Base-by-base conservation (phyloP, 1,284 basidiomycete genomes). In the Malassezia nana region DNA sequence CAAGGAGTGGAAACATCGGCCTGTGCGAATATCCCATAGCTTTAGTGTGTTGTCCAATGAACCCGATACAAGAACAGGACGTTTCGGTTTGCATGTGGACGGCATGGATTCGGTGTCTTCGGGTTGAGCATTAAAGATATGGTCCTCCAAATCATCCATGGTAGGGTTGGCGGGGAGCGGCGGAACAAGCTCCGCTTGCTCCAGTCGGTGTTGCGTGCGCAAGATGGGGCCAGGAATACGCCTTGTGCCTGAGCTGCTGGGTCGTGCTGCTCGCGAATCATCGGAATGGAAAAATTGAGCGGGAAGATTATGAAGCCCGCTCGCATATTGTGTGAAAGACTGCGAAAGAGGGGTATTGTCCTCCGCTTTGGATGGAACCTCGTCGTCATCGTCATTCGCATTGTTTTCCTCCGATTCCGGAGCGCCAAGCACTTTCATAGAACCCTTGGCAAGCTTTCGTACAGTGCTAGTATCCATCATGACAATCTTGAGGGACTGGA, bases 11-110 rank as follows among this genome's bases (percentile, higher is more conserved):
- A 82, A 78, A 42, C 84, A 82, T 63, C 84, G 82, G 24, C 86
- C 89, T 1, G 83, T 83, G 62, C 92, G 87, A 38, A 96, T 83
- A 69, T 96, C 90, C 94, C 94, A 99, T 15, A 92, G 71, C 75
- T 89, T 90, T 77, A 98, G 84, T 13, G 90, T 96, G 72, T 96
- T 96, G 75, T 98, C 92, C 58, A 96, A 78, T 64, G 85, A 86
- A 6, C 90, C 91, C 0, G 88, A 89, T 55, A 94, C 83, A 50
- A 98, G 80, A 13, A 92, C 77, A 2, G 88, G 66, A 0, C 69
- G 62, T 26, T 58, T 41, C 16, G 42, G 15, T 24, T 55, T 51
- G 30, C 41, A 24, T 7, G 18, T 13, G 4, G 35, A n/a, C 13
- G 33, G 13, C n/a, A 15, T 25, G 5, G 31, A 22, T 15, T 52